A percentile compares a stretch with the other conserved stretches of the same genome.
phyloP scores from a whole-genome alignment of 305 asterid species.

The Fraxinus albicans region DNA sequence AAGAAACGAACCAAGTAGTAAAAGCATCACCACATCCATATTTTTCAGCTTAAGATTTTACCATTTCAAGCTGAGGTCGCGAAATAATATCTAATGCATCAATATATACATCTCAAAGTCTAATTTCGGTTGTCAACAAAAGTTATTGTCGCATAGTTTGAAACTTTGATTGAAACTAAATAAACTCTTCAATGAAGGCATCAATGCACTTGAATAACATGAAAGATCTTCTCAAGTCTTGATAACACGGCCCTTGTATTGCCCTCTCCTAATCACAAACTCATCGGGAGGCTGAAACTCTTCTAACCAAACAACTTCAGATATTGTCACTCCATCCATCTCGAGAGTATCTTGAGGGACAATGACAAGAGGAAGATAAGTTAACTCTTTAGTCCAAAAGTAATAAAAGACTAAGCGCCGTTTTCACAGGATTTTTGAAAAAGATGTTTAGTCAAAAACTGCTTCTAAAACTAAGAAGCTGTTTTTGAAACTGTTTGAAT shows the following conservation, averaged over 20 bases:
- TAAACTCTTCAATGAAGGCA: slow-evolving; percentile 24
- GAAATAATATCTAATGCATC: slow-evolving; percentile 41
- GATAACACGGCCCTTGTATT: slow-evolving; percentile 75
- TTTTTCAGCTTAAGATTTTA: neutral
- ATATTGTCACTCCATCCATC: slow-evolving; percentile 62
- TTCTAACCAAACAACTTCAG: slow-evolving; percentile 86
- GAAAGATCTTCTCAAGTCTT: slow-evolving; percentile 48
- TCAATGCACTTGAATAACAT: slow-evolving; percentile 29
- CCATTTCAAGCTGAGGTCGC: slow-evolving; percentile 25
- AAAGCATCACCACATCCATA: neutral
- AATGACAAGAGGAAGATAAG: neutral
- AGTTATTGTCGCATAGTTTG: slow-evolving; percentile 27
- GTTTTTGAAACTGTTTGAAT: neutral
- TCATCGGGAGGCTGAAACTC: slow-evolving; percentile 88
- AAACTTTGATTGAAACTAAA: slow-evolving; percentile 26
- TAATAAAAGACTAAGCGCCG: neutral
- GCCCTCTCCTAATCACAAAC: slow-evolving; percentile 86
- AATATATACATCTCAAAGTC: slow-evolving; percentile 48
- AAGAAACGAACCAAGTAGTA: neutral
- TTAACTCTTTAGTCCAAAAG: neutral
- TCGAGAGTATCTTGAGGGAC: slow-evolving; percentile 53
- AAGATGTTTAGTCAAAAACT: neutral
- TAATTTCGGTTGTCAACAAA: slow-evolving; percentile 31
- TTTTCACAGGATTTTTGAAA: neutral
- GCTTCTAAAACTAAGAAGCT: neutral